Base-by-base conservation (phyloP, 768 basidiomycete genomes). In the Tylopilus sp. region DNA sequence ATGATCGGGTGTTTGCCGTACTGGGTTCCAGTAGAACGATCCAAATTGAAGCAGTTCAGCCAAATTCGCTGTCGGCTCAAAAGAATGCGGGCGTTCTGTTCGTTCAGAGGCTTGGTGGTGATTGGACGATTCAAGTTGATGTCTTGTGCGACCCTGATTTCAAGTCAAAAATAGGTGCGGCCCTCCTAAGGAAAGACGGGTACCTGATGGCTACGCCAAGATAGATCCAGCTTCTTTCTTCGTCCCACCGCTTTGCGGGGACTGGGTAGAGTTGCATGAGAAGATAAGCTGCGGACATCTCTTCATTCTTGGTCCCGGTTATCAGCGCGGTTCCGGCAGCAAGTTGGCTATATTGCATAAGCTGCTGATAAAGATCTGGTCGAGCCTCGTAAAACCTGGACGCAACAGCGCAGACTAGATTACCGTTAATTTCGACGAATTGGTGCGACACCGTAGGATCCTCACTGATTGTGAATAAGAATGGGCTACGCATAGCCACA, bases 11-110 rank as follows among this genome's bases (percentile, higher is more conserved):
- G 79, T 69, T 92, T 92, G 49, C 94, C 94, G 69, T 95, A 92
- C 67, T 94, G 87, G 17, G 84, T 86, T 4, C 89, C 85, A 8
- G 88, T 86, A 6, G 91, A 94, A 21, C 91, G 85, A 67, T 98
- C 94, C 38, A 95, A 73, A 68, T 94, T 91, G 71, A 87, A 91
- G 69, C 91, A 94, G 64, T 86, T 88, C 51, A 95, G 71, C 93
- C 93, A 98, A 6, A 88, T 79, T 20, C 93, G 82, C 47, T 91
- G 91, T 38, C 94, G 85, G 64, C 94, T 95, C 49, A 93, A 79
- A 70, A 93, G 81, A 71, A 94, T 88, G 36, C 94, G 81, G 7
- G 87, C 86, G 52, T 89, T 85, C 50, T 79, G 79, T 66, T 94
- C 91, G 60, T 90, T 90, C 13, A 82, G 71, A 9, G 88, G 86